Conservation (phyloP, 352 stramenopile genomes). For the Globisporangium middletonii region DNA sequence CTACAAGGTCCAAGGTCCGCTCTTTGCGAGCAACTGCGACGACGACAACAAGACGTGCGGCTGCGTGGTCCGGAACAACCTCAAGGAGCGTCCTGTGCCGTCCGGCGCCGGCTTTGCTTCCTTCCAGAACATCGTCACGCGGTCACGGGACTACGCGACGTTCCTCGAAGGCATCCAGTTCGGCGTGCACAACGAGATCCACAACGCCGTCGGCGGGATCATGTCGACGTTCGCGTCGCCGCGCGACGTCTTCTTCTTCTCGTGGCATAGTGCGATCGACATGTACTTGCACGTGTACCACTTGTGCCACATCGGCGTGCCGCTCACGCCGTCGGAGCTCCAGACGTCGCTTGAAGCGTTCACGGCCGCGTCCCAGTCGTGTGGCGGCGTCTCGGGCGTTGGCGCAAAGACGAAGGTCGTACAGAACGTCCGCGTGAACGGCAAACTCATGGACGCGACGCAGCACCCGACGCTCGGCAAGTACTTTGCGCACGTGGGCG, state of each 20-base stretch:
- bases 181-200: conserved; percentile 57
- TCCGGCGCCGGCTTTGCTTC: conserved; percentile 40
- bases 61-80: conserved; percentile 33
- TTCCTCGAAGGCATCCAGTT: conserved; percentile 59
- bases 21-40: conserved; percentile 33
- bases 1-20: conserved; percentile 15
- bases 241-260: conserved; percentile 60
- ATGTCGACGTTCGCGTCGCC: conserved; percentile 47
- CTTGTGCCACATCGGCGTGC: conserved; percentile 49
- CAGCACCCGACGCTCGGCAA: conserved; percentile 56
- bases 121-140: conserved; percentile 48
- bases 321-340: conserved; percentile 34
- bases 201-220: conserved; percentile 41
- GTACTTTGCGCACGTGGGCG: conserved; percentile 54
- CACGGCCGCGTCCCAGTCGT: conserved; percentile 32
- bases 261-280: conserved; percentile 58
- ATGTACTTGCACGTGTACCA: conserved; percentile 68
- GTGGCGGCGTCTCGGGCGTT: conserved; percentile 37
- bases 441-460: conserved; percentile 36
- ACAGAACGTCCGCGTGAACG: conserved; percentile 34
- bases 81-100: conserved; percentile 29
- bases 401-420: conserved; percentile 28
- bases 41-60: conserved; percentile 30
- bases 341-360: conserved; percentile 38
- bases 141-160: conserved; percentile 42